A percentile compares a stretch with the other conserved stretches of the same genome.
These are phyloP conservation scores for Scenedesmus sp. DNA, from an alignment of 163 green algal genomes.

Conservation along the genomic window DNA sequence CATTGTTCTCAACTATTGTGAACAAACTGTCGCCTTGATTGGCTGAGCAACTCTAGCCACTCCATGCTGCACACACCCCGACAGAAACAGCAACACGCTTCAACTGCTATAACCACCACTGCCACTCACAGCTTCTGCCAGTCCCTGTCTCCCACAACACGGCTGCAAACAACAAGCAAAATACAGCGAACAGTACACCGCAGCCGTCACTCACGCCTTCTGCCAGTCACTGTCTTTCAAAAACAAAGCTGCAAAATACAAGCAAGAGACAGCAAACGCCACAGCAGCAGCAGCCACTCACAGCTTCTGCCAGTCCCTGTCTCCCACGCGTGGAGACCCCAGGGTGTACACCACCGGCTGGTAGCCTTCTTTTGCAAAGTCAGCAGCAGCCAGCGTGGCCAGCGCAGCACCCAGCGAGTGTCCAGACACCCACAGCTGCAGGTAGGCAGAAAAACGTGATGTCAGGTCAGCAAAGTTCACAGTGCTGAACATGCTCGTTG, in stretches of 20 bases:
- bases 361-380: not conserved
- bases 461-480: not conserved
- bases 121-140: not conserved
- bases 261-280: too few species aligned
- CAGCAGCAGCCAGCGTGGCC: slow-evolving; percentile 1
- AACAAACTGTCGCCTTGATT: too few species aligned
- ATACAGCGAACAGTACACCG: too few species aligned
- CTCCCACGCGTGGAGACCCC: not conserved
- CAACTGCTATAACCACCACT: too few species aligned
- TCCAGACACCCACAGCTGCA: slow-evolving; percentile 17
- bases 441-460: not conserved
- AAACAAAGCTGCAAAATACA: too few species aligned
- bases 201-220: too few species aligned
- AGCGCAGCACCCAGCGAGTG: slow-evolving; percentile 6
- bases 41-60: too few species aligned
- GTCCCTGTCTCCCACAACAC: slow-evolving; percentile 2
- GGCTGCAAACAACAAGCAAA: too few species aligned
- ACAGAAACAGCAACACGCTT: too few species aligned
- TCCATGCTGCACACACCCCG: too few species aligned
- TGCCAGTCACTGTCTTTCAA: too few species aligned
- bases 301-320: not conserved
- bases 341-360: not conserved
- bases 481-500: not conserved
- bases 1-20: too few species aligned
- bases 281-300: not conserved